These are phyloP conservation scores for Leccinum variicolor DNA, from an alignment of 768 basidiomycete genomes.

Conservation along the genomic window DNA sequence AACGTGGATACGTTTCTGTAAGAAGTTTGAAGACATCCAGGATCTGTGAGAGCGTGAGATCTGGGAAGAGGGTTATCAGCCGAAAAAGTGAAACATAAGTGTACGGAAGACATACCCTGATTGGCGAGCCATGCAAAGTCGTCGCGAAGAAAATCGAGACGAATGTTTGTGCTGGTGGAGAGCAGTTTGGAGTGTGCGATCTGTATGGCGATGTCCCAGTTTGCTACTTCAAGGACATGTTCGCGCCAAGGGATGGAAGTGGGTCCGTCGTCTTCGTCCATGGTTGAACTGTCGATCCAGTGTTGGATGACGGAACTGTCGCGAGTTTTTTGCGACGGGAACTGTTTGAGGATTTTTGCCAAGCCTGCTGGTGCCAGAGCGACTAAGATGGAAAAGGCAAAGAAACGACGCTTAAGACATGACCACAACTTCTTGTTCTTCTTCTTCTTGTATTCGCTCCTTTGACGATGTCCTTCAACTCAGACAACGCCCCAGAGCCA, in stretches of 20 bases:
- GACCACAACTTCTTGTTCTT: not conserved
- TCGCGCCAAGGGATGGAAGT: constrained; percentile 47
- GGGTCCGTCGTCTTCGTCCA: constrained; percentile 32
- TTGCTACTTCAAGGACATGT: constrained; percentile 35
- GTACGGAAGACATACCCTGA: constrained; percentile 44
- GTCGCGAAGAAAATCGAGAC: constrained; percentile 60
- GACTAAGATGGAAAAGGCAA: not conserved
- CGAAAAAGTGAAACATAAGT: not conserved
- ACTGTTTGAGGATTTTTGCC: not conserved
- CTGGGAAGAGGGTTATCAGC: constrained; percentile 35
- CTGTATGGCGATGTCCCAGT: constrained; percentile 55
- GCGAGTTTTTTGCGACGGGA: not conserved
- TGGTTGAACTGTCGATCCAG: constrained; percentile 37
- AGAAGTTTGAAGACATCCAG: constrained; percentile 72
- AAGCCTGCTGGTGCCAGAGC: not conserved
- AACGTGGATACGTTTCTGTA: constrained; percentile 74
- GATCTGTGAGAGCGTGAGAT: constrained; percentile 54
- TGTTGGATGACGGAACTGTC: constrained; percentile 41
- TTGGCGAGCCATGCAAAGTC: constrained; percentile 55
- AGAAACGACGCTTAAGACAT: not conserved
- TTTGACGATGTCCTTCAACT: not conserved
- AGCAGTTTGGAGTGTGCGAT: constrained; percentile 51
- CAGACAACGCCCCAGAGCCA: not conserved
- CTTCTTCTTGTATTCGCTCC: not conserved
- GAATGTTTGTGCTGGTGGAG: constrained; percentile 48